A percentile compares a stretch with the other conserved stretches of the same genome.
phyloP scores from a whole-genome alignment of 306 rosid species.

The Inga laurina region DNA sequence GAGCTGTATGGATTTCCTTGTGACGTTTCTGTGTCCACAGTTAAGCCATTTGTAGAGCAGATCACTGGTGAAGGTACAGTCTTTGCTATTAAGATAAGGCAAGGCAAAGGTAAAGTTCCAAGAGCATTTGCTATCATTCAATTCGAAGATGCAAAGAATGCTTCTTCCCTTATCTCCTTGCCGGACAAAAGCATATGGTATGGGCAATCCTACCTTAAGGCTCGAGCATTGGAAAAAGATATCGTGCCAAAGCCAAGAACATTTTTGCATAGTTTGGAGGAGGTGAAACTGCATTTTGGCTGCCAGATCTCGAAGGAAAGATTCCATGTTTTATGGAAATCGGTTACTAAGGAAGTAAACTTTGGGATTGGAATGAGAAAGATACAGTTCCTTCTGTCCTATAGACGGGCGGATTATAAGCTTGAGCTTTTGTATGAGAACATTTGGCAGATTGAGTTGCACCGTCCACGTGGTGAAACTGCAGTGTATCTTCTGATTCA shows the following conservation, averaged over 20 bases:
- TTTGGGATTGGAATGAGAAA: slow-evolving; percentile 58
- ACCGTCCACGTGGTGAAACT: slow-evolving; percentile 40
- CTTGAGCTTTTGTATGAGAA: slow-evolving; percentile 55
- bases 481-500: slow-evolving; percentile 66
- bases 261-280: slow-evolving; percentile 34
- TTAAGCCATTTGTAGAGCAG: slow-evolving; percentile 49
- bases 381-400: slow-evolving; percentile 39
- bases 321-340: slow-evolving; percentile 48
- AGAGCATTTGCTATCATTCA: slow-evolving; percentile 68
- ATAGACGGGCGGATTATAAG: slow-evolving; percentile 33
- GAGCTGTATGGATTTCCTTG: slow-evolving; percentile 67
- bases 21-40: slow-evolving; percentile 13
- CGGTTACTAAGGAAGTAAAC: slow-evolving; percentile 26
- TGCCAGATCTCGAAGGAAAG: slow-evolving; percentile 52
- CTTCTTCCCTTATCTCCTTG: slow-evolving; percentile 36
- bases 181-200: slow-evolving; percentile 34
- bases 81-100: slow-evolving; percentile 55
- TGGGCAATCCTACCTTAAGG: slow-evolving; percentile 40
- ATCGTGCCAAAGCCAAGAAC: slow-evolving; percentile 53
- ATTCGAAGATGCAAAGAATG: slow-evolving; percentile 40
- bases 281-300: slow-evolving; percentile 60
- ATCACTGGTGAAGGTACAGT: slow-evolving; percentile 60
- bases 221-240: slow-evolving; percentile 49
- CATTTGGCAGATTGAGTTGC: slow-evolving; percentile 51
- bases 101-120: slow-evolving; percentile 23